Conservation (phyloP, 805 yeast species). For the Starmera dryadoides region DNA sequence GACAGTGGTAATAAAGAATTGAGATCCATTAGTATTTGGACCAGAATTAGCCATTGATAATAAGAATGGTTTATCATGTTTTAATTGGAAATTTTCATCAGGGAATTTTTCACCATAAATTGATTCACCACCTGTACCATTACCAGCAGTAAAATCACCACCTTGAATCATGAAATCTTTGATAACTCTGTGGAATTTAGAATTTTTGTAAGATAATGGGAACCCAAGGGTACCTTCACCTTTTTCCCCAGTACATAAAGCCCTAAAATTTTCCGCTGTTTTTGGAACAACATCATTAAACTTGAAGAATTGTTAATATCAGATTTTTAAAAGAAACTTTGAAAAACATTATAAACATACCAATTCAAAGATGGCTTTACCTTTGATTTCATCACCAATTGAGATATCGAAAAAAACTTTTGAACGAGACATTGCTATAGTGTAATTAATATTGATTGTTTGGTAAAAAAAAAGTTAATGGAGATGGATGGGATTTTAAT, state of each 20-base stretch:
- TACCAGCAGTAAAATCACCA: conserved; percentile 76
- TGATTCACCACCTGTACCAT: conserved; percentile 79
- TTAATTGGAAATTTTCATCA: conserved; percentile 76
- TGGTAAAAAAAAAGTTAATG: too few relatives aligned
- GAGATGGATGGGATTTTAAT: too few relatives aligned
- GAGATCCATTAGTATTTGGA: conserved; percentile 92
- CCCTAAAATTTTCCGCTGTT: conserved; percentile 85
- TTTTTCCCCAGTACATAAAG: conserved; percentile 84
- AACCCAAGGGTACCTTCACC: conserved; percentile 57
- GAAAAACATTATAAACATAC: conserved; percentile 18
- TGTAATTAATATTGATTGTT: neutral
- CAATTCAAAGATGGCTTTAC: conserved; percentile 75
- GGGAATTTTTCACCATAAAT: conserved; percentile 82
- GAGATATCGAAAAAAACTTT: conserved; percentile 76
- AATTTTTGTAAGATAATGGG: conserved; percentile 70
- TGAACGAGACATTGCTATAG: conserved; percentile 22
- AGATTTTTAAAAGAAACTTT: too few relatives aligned
- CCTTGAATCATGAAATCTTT: conserved; percentile 90
- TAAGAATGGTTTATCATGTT: conserved; percentile 80
- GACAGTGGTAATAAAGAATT: conserved; percentile 88
- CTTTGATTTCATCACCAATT: conserved; percentile 60
- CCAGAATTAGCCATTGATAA: conserved; percentile 98
- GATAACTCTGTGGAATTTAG: conserved; percentile 91
- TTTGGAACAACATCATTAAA: conserved; percentile 71
- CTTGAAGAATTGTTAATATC: neutral